A percentile compares a stretch with the other conserved stretches of the same genome.
Conservation (phyloP, 495 filamentous ascomycete genomes). For the Sabuloglossum arenarium region DNA sequence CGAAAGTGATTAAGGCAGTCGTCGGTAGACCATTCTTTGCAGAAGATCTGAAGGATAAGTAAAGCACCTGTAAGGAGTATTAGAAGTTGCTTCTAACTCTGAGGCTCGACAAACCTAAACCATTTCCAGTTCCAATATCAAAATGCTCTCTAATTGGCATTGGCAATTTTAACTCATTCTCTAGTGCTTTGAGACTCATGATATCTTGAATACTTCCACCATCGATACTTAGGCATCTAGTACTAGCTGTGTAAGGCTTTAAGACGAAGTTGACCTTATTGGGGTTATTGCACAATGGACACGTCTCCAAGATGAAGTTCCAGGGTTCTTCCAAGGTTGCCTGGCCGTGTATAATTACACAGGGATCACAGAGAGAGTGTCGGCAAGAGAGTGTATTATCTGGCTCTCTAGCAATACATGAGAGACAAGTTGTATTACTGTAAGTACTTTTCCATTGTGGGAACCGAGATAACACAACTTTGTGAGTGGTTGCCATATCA, state of each 20-base stretch:
- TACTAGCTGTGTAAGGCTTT: background rate
- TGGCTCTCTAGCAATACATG: background rate
- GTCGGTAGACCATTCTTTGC: background rate
- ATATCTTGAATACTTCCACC: background rate
- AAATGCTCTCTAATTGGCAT: background rate
- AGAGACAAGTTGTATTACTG: background rate
- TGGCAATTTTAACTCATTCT: background rate
- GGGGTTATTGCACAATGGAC: background rate
- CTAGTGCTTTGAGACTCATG: background rate
- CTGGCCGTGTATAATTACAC: background rate
- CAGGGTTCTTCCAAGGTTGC: background rate
- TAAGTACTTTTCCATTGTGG: background rate
- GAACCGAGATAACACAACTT: no score
- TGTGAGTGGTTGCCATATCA: no score
- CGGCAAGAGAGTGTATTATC: background rate
- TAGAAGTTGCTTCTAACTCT: no score
- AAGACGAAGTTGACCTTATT: background rate
- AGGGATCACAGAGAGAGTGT: background rate
- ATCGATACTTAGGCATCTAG: background rate
- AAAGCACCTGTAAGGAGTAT: background rate
- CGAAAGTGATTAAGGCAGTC: background rate
- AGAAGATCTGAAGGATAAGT: background rate
- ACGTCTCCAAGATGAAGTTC: background rate
- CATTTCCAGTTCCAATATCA: background rate
- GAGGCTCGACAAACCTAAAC: background rate